A percentile compares a stretch with the other conserved stretches of the same genome.
Conservation (phyloP, 768 basidiomycete genomes). For the Amanita pallidorosea region DNA sequence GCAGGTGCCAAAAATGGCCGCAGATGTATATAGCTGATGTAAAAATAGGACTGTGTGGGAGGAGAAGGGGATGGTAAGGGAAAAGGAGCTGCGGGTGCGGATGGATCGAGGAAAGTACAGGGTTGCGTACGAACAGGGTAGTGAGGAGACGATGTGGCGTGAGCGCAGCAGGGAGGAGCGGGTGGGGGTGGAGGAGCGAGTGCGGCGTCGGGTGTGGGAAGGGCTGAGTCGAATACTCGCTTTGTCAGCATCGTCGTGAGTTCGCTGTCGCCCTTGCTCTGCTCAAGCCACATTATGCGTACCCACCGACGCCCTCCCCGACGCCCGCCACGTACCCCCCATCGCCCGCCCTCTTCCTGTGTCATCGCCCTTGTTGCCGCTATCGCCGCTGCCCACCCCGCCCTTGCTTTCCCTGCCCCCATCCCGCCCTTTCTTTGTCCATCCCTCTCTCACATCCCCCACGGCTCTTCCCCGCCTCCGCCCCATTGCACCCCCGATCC, state of each 20-base stretch:
- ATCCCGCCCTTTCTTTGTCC: constrained; percentile 45
- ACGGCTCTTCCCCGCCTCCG: constrained; percentile 3
- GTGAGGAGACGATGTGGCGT: constrained; percentile 47
- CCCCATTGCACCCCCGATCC: constrained; percentile 1
- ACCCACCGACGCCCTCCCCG: constrained; percentile 11
- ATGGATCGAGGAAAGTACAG: constrained; percentile 55
- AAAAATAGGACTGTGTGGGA: constrained; percentile 45
- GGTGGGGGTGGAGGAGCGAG: constrained; percentile 23
- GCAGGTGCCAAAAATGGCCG: constrained; percentile 24
- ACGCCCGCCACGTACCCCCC: constrained; percentile 13
- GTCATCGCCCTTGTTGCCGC: constrained; percentile 48
- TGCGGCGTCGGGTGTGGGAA: constrained; percentile 33
- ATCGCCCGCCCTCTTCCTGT: constrained; percentile 30
- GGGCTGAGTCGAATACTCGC: constrained; percentile 35
- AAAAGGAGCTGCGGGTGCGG: constrained; percentile 37
- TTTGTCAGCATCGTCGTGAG: constrained; percentile 5
- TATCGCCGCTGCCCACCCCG: constrained; percentile 36
- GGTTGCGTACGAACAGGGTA: constrained; percentile 53
- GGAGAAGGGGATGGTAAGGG: constrained; percentile 27
- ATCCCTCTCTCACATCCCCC: constrained; percentile 7
- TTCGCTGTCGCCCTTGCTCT: constrained; percentile 8
- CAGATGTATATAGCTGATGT: constrained; percentile 8
- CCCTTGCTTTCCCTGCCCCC: constrained; percentile 24
- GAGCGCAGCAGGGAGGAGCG: constrained; percentile 21
- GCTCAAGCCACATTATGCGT: constrained; percentile 10